phyloP scores from a whole-genome alignment of 805 yeast species.

The Candida gorgasii region DNA sequence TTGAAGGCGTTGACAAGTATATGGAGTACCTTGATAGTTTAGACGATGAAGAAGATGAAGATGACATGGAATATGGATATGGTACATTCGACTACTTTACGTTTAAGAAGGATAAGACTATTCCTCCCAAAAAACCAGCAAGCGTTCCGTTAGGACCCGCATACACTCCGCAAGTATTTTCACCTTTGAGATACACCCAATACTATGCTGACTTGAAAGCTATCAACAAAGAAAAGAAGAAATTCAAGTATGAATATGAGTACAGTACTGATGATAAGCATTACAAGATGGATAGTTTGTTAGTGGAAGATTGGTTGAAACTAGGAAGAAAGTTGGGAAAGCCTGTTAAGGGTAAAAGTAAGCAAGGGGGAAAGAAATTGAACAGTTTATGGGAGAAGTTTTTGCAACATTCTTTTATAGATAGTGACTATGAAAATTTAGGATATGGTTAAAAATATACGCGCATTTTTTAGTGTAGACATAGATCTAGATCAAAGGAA shows the following conservation, averaged over 20 bases:
- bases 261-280: slow-evolving; percentile 65
- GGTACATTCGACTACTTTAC: slow-evolving; percentile 12
- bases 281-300: slow-evolving; percentile 53
- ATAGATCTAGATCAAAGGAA: too few relatives aligned
- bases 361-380: slow-evolving; percentile 18
- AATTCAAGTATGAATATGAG: slow-evolving; percentile 62
- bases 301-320: slow-evolving; percentile 64
- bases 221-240: slow-evolving; percentile 45
- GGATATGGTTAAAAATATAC: slow-evolving; percentile 43
- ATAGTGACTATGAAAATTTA: slow-evolving; percentile 61
- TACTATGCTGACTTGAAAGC: slow-evolving; percentile 64
- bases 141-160: slow-evolving; percentile 70
- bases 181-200: slow-evolving; percentile 74
- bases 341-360: slow-evolving; percentile 27
- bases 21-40: slow-evolving; percentile 30
- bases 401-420: slow-evolving; percentile 60
- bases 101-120: slow-evolving; percentile 53
- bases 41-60: slow-evolving; percentile 22
- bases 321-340: slow-evolving; percentile 55
- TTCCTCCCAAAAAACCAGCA: slow-evolving; percentile 60
- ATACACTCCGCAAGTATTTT: slow-evolving; percentile 64
- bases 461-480: too few relatives aligned
- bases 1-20: slow-evolving; percentile 44
- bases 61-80: slow-evolving; percentile 12
- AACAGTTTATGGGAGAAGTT: slow-evolving; percentile 58